These are phyloP conservation scores for Pleurotus pulmonarius DNA, from an alignment of 768 basidiomycete genomes.

Conservation along the genomic window DNA sequence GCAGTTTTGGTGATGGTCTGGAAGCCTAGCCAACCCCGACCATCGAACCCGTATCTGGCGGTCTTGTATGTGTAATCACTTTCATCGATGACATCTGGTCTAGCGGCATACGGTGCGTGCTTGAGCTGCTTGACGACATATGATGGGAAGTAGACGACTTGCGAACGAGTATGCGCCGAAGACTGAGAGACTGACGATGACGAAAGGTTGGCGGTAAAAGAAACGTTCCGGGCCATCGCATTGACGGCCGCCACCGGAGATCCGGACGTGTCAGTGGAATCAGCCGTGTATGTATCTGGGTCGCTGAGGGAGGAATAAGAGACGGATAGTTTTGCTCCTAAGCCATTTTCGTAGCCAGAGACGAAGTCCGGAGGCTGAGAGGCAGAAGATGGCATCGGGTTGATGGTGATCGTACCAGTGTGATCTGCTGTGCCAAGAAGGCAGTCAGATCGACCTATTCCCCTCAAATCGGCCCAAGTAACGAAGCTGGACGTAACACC, in stretches of 20 bases:
- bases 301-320: slow-evolving; percentile 1
- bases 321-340: not conserved
- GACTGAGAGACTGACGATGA: slow-evolving; percentile 8
- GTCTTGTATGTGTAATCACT: slow-evolving; percentile 11
- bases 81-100: slow-evolving; percentile 5
- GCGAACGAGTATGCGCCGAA: slow-evolving; percentile 5
- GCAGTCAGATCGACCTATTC: slow-evolving; percentile 2
- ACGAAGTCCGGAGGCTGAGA: not conserved
- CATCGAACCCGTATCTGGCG: slow-evolving; percentile 10
- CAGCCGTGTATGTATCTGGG: not conserved
- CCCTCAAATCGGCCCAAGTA: slow-evolving; percentile 4
- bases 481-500: not conserved
- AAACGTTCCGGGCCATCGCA: slow-evolving; percentile 12
- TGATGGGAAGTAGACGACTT: slow-evolving; percentile 12
- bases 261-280: not conserved
- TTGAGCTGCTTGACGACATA: slow-evolving; percentile 11
- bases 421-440: not conserved
- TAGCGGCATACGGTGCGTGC: slow-evolving; percentile 8
- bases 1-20: slow-evolving; percentile 12
- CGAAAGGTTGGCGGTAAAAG: slow-evolving; percentile 10
- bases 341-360: not conserved
- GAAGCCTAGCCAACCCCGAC: slow-evolving; percentile 12
- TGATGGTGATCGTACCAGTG: not conserved
- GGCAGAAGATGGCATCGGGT: not conserved
- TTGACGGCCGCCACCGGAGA: slow-evolving; percentile 9